Base-by-base conservation (phyloP, 176 grass and related monocot genomes). In the Zea luxurians region DNA sequence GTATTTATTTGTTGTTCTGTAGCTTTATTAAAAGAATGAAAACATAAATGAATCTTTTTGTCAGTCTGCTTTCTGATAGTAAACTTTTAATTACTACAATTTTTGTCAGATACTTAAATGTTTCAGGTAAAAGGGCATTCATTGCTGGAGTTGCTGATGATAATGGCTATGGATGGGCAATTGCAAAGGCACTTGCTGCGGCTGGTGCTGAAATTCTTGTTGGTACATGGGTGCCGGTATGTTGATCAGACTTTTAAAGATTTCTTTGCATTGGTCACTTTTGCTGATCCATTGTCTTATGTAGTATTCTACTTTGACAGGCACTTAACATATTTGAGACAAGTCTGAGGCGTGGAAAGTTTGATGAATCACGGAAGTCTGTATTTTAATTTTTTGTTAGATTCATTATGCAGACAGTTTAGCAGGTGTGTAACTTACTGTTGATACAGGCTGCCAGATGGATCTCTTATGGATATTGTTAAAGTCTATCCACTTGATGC, bases 221-320 rank as follows among this genome's bases (percentile, higher is more conserved):
- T 90, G 95, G 91, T 88, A 98, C 95, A 85, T 98, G 95, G 95
- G 95, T 98, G 41, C 95, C 95, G 80, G 95, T 98, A 90, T 75
- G 91, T 90, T 64, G 63, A 18, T 74, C 37, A 1, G 21, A 49
- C 48, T 65, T 54, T 71, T 68, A 20, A 43, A 3, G 18, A 69
- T 37, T 84, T 81, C 60, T 2, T 61, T 8, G 4, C 73, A 40
- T 18, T 63, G 16, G 58, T 48, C 10, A 2, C 15, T 73, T 70
- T 2, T 18, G 6, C 10, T 37, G 6, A 73, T 64, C 41, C 77
- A 17, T 54, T 60, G 48, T 48, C 63, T 81, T 43, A 84, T 78
- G 47, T 43, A 80, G 67, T 74, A 53, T 73, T 80, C 6, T 70
- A 43, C 71, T 41, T 43, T 21, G 59, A 34, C 61, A 85, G 83